phyloP scores from a whole-genome alignment of 768 basidiomycete species.

The Megacollybia marginata region DNA sequence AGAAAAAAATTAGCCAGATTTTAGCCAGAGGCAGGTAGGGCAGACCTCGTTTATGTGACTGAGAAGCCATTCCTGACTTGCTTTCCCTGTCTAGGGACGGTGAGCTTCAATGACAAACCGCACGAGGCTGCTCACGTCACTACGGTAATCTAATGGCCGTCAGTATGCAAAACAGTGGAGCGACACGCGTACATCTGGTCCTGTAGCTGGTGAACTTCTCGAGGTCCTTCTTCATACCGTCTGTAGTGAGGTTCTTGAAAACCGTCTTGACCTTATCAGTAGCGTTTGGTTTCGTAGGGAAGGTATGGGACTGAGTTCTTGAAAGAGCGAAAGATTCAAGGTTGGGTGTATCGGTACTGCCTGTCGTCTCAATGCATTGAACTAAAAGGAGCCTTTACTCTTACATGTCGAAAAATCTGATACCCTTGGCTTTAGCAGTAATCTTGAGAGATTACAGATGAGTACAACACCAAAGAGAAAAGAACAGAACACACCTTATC shows the following conservation, averaged over 20 bases:
- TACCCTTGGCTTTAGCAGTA: slow-evolving; percentile 64
- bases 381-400: slow-evolving; percentile 7
- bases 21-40: slow-evolving; percentile 2
- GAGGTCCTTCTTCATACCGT: slow-evolving; percentile 59
- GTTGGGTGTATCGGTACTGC: slow-evolving; percentile 69
- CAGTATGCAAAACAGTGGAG: slow-evolving; percentile 11
- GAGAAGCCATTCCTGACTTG: slow-evolving; percentile 76
- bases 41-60: slow-evolving; percentile 57
- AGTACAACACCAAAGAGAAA: slow-evolving; percentile 5
- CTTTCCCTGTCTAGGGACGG: slow-evolving; percentile 51
- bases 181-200: slow-evolving; percentile 51
- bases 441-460: slow-evolving; percentile 39
- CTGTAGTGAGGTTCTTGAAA: slow-evolving; percentile 57
- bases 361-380: too few relatives aligned
- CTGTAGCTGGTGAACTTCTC: slow-evolving; percentile 62
- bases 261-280: slow-evolving; percentile 53
- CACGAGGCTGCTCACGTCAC: slow-evolving; percentile 44
- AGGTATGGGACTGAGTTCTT: slow-evolving; percentile 34
- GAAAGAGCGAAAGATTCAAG: slow-evolving; percentile 37
- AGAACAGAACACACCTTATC: slow-evolving; percentile 55
- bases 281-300: slow-evolving; percentile 48
- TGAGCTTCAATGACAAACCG: slow-evolving; percentile 3
- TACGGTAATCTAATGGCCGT: slow-evolving; percentile 52
- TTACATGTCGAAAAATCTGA: slow-evolving; percentile 87
- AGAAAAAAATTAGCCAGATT: slow-evolving; percentile 1